phyloP scores from a whole-genome alignment of 345 rosid species.

The Linum usitatissimum region DNA sequence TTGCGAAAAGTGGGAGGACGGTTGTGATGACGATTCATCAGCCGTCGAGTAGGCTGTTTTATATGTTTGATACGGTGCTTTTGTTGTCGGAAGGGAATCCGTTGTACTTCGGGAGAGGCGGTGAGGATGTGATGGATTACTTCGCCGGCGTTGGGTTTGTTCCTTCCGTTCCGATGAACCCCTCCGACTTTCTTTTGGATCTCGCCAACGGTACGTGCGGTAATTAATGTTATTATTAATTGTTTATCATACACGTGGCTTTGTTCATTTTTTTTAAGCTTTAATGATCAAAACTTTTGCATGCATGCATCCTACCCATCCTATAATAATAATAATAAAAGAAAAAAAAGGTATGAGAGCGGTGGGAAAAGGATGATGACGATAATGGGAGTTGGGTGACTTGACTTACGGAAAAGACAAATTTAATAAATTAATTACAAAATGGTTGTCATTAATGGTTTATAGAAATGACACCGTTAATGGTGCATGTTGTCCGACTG shows the following conservation, averaged over 20 bases:
- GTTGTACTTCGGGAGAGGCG: conserved; percentile 41
- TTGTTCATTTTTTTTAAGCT: background rate
- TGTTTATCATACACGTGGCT: background rate
- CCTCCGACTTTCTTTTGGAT: conserved; percentile 45
- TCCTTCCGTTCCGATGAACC: conserved; percentile 43
- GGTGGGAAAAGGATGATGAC: too few relatives aligned
- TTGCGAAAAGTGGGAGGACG: conserved; percentile 36
- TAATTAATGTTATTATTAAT: background rate
- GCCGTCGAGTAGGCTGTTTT: conserved; percentile 49
- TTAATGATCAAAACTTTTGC: too few relatives aligned
- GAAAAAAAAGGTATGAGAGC: too few relatives aligned
- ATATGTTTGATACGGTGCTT: conserved; percentile 48
- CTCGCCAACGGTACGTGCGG: conserved; percentile 38
- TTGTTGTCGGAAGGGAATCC: conserved; percentile 41
- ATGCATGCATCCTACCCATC: too few relatives aligned
- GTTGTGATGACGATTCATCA: conserved; percentile 48
- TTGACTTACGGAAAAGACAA: too few relatives aligned
- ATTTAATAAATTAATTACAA: too few relatives aligned
- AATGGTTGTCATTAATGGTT: too few relatives aligned
- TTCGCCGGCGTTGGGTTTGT: conserved; percentile 31
- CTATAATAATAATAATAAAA: too few relatives aligned
- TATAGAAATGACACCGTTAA: too few relatives aligned
- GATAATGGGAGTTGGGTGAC: too few relatives aligned
- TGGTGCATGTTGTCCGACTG: too few relatives aligned
- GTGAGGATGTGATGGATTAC: conserved; percentile 35